Conservation (phyloP, 306 rosid genomes). For the Rosa chinensis region DNA sequence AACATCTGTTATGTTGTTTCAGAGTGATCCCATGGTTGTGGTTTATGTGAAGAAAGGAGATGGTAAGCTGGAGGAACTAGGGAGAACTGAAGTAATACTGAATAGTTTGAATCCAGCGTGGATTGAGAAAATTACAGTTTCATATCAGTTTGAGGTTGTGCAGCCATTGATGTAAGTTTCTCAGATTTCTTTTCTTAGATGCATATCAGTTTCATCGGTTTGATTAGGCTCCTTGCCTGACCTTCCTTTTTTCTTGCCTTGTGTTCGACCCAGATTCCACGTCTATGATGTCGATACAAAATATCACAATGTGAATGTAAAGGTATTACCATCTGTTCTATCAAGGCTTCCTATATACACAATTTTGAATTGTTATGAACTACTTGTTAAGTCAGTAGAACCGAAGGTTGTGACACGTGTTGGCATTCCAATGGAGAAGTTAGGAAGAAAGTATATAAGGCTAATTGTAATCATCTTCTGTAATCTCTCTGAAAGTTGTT, state of each 20-base stretch:
- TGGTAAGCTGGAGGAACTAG: conserved; percentile 71
- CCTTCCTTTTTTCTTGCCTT: neutral
- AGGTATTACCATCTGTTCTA: conserved; percentile 46
- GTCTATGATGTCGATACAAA: conserved; percentile 79
- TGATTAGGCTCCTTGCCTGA: neutral
- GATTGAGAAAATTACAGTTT: conserved; percentile 62
- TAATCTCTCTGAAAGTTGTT: too few relatives aligned
- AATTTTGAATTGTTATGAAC: neutral
- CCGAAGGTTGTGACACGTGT: too few relatives aligned
- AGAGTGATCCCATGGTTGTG: conserved; percentile 87
- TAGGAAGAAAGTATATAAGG: too few relatives aligned
- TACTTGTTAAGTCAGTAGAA: too few relatives aligned
- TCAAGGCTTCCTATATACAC: neutral
- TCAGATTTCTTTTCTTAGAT: neutral
- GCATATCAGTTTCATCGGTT: neutral
- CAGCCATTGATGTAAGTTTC: conserved; percentile 69
- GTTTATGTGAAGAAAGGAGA: conserved; percentile 47
- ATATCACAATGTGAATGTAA: conserved; percentile 51
- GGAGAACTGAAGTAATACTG: conserved; percentile 79
- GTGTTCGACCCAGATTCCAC: conserved; percentile 51
- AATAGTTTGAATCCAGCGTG: conserved; percentile 71
- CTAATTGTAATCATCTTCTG: too few relatives aligned
- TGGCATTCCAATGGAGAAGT: too few relatives aligned
- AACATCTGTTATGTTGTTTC: conserved; percentile 4
- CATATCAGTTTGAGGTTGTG: conserved; percentile 82